phyloP scores from a whole-genome alignment of 805 yeast genomes.

The Millerozyma miso region DNA sequence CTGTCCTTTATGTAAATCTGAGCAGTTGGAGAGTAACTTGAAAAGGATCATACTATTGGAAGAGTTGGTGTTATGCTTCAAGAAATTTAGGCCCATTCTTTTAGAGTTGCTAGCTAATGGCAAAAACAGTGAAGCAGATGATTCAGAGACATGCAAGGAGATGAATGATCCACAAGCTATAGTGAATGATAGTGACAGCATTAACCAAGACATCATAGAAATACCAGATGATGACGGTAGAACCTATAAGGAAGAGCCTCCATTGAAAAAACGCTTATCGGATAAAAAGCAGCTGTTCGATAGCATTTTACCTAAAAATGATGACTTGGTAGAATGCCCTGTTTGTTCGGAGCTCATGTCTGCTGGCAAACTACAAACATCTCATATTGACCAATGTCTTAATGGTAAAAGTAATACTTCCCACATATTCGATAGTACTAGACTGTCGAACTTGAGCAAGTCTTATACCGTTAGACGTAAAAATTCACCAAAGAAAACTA shows the following conservation, averaged over 20 bases:
- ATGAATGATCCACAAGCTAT: not conserved
- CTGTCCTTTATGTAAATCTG: slow-evolving; percentile 78
- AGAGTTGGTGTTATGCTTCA: slow-evolving; percentile 58
- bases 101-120: slow-evolving; percentile 21
- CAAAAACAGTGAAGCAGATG: not conserved
- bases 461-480: slow-evolving; percentile 3
- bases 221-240: slow-evolving; percentile 6
- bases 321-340: slow-evolving; percentile 57
- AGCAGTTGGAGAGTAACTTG: slow-evolving; percentile 64
- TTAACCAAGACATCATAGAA: slow-evolving; percentile 9
- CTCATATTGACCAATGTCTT: slow-evolving; percentile 63
- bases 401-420: slow-evolving; percentile 19
- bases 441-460: not conserved
- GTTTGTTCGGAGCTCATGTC: slow-evolving; percentile 57
- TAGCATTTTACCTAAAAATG: slow-evolving; percentile 11
- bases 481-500: slow-evolving; percentile 8
- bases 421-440: not conserved
- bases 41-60: slow-evolving; percentile 67
- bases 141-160: not conserved
- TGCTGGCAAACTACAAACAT: slow-evolving; percentile 48
- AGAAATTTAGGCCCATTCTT: slow-evolving; percentile 36
- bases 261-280: not conserved
- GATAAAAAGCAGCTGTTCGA: slow-evolving; percentile 4
- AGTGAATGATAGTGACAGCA: not conserved
- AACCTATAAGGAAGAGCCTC: slow-evolving; percentile 4